These are phyloP conservation scores for Cronartium quercuum DNA, from an alignment of 1,284 basidiomycete species.

Conservation along the genomic window DNA sequence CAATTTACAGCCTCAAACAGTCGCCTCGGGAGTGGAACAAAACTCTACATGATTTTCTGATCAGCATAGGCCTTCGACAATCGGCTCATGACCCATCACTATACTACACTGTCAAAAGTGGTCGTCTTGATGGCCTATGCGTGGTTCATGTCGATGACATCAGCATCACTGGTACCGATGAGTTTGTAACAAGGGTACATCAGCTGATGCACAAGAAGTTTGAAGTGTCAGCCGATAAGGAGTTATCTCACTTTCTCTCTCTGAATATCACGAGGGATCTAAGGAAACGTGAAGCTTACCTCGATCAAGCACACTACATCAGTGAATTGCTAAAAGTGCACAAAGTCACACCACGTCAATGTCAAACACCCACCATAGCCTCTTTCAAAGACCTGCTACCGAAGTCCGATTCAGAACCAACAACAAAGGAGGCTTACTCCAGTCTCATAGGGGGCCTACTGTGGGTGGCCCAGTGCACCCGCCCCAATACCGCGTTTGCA, in stretches of 20 bases:
- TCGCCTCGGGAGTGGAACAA: background rate
- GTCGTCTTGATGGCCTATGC: background rate
- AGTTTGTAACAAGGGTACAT: too few relatives aligned
- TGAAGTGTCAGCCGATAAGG: too few relatives aligned
- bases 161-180: background rate
- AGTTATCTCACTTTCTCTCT: background rate
- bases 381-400: conserved; percentile 1
- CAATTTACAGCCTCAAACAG: too few relatives aligned
- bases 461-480: background rate
- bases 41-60: background rate
- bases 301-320: too few relatives aligned
- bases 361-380: too few relatives aligned
- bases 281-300: background rate
- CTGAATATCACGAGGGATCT: background rate
- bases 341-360: too few relatives aligned
- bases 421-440: background rate
- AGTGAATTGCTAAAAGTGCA: too few relatives aligned
- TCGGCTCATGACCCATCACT: background rate
- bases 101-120: background rate
- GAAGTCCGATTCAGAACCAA: background rate
- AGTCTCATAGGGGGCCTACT: too few relatives aligned
- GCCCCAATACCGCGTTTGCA: background rate
- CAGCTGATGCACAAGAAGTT: too few relatives aligned
- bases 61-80: background rate
- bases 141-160: background rate